phyloP scores from a whole-genome alignment of 805 yeast species.

The Vanderwaltozyma verrucispora region DNA sequence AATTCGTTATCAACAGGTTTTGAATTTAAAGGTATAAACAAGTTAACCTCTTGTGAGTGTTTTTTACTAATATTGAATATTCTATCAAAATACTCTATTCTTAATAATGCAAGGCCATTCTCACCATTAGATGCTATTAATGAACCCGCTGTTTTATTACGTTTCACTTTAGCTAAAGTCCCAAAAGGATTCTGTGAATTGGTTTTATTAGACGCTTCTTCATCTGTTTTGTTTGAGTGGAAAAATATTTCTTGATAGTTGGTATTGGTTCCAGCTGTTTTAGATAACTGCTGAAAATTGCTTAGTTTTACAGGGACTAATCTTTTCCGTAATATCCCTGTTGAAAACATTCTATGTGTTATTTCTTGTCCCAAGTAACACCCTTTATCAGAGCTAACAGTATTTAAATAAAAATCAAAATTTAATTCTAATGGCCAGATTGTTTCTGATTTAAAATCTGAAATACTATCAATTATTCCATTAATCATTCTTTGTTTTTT shows the following conservation, averaged over 20 bases:
- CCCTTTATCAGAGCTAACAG: conserved; percentile 79
- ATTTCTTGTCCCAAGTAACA: conserved; percentile 96
- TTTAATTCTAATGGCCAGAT: conserved; percentile 76
- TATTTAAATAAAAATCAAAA: conserved; percentile 63
- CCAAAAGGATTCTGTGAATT: background rate
- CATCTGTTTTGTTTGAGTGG: too few relatives aligned
- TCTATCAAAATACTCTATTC: conserved; percentile 32
- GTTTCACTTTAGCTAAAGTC: conserved; percentile 10
- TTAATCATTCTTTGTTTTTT: conserved; percentile 34
- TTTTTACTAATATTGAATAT: background rate
- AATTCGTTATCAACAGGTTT: background rate
- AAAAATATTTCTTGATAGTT: background rate
- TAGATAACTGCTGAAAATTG: background rate
- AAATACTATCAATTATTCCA: conserved; percentile 46
- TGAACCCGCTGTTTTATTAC: conserved; percentile 47
- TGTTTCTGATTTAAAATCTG: conserved; percentile 38
- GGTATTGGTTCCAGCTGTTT: background rate
- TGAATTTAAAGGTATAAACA: background rate
- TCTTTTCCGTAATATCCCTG: conserved; percentile 76
- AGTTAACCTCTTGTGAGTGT: background rate
- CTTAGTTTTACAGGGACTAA: conserved; percentile 52
- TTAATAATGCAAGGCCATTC: conserved; percentile 56
- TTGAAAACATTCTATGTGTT: conserved; percentile 76
- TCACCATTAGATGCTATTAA: conserved; percentile 47
- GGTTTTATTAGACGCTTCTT: too few relatives aligned